phyloP scores from a whole-genome alignment of 257 asterid genomes.

The Solanum etuberosum region DNA sequence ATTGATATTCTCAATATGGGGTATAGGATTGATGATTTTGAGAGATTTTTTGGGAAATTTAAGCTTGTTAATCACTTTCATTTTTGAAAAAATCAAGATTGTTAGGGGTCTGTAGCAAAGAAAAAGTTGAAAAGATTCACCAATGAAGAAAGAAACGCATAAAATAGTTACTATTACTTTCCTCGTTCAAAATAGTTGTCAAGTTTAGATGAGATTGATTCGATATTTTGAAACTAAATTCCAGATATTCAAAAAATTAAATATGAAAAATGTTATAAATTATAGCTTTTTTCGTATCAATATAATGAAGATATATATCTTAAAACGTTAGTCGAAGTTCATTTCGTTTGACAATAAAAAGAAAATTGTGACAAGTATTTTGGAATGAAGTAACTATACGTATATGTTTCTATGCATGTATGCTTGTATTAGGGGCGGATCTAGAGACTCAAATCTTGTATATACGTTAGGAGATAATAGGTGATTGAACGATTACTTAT shows the following conservation, averaged over 20 bases:
- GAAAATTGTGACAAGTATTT: too few relatives aligned
- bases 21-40: neutral
- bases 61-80: neutral
- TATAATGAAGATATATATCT: neutral
- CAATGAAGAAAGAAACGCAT: neutral
- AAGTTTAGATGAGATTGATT: neutral
- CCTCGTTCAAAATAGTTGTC: neutral
- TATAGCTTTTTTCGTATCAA: accelerated
- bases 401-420: neutral
- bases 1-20: neutral
- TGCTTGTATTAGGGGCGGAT: neutral
- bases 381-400: too few relatives aligned
- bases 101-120: neutral
- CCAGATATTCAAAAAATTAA: too few relatives aligned
- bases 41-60: neutral
- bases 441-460: neutral
- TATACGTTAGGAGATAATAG: neutral
- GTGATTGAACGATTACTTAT: neutral
- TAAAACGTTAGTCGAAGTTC: neutral
- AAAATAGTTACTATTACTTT: too few relatives aligned
- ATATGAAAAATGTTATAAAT: neutral
- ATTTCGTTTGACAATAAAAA: neutral
- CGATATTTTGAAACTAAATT: neutral
- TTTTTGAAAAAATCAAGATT: neutral
- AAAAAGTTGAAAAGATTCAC: neutral